Evolutionary conservation across 495 filamentous ascomycete species (phyloP).

Genomic region (Mycothermus thermophilus): DNA sequence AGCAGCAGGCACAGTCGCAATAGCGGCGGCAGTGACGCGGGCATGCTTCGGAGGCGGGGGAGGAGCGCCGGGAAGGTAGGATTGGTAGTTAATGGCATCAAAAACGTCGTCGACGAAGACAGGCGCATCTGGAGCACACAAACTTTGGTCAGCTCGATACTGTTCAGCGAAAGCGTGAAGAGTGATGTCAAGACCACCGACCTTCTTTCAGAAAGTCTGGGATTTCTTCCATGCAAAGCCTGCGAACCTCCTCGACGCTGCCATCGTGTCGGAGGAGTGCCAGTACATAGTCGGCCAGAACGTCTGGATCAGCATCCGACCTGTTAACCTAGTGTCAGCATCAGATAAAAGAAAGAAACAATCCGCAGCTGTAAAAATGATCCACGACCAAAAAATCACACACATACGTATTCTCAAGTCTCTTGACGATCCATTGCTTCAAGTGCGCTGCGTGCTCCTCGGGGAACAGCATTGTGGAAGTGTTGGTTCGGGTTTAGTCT

Average conservation of each 20-base stretch:
- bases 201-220: conserved; percentile 80
- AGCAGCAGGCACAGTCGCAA: conserved; percentile 12
- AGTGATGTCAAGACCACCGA: conserved; percentile 34
- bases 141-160: too few relatives aligned
- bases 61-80: conserved; percentile 43
- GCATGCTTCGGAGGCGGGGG: conserved; percentile 25
- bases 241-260: conserved; percentile 54
- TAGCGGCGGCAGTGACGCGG: conserved; percentile 7
- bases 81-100: conserved; percentile 49
- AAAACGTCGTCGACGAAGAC: conserved; percentile 83
- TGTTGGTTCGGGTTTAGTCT: too few relatives aligned
- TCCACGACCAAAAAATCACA: conserved; percentile 4
- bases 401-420: conserved; percentile 78
- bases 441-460: conserved; percentile 61
- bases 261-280: conserved; percentile 78
- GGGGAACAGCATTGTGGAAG: conserved; percentile 57
- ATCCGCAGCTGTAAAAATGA: too few relatives aligned
- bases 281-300: conserved; percentile 89
- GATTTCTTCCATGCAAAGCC: conserved; percentile 62
- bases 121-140: conserved; percentile 52
- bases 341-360: too few relatives aligned
- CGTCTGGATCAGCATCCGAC: conserved; percentile 88
- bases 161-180: too few relatives aligned
- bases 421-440: conserved; percentile 81
- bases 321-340: conserved; percentile 40